phyloP scores from a whole-genome alignment of 2,329 filamentous ascomycete species.

The Pestalotiopsis sp. region DNA sequence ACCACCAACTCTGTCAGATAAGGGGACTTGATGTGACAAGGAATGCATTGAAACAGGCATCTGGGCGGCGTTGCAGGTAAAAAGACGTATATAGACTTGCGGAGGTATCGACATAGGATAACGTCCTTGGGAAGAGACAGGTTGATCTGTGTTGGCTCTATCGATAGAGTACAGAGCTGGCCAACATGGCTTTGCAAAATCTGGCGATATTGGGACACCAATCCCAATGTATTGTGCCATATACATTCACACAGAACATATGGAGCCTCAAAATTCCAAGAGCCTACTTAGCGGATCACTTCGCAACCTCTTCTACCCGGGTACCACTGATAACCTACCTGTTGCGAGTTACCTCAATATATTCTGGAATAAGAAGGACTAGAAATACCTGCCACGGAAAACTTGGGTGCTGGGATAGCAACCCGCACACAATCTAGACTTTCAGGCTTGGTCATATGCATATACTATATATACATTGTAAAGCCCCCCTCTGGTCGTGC shows the following conservation, averaged over 20 bases:
- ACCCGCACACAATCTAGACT: no score
- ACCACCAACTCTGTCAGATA: conserved; percentile 12
- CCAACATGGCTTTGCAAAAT: background rate
- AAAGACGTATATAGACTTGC: conserved; percentile 24
- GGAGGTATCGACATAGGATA: conserved; percentile 24
- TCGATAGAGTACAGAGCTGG: background rate
- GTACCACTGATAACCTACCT: no score
- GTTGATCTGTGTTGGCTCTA: background rate
- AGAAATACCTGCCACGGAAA: no score
- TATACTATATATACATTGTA: no score
- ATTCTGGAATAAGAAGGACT: no score
- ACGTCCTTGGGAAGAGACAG: conserved; percentile 18
- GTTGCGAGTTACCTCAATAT: no score
- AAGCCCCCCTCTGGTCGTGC: no score
- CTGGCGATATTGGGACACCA: background rate
- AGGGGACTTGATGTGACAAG: background rate
- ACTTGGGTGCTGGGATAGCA: no score
- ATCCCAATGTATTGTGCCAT: background rate
- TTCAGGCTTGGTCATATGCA: no score
- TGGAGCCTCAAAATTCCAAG: background rate
- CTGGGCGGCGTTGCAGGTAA: conserved; percentile 33
- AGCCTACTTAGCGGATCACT: background rate
- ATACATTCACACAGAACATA: background rate
- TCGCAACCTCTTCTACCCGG: background rate
- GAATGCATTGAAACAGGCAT: conserved; percentile 24